Conservation (phyloP, 2,329 filamentous ascomycete genomes). For the Pleomassaria siparia region DNA sequence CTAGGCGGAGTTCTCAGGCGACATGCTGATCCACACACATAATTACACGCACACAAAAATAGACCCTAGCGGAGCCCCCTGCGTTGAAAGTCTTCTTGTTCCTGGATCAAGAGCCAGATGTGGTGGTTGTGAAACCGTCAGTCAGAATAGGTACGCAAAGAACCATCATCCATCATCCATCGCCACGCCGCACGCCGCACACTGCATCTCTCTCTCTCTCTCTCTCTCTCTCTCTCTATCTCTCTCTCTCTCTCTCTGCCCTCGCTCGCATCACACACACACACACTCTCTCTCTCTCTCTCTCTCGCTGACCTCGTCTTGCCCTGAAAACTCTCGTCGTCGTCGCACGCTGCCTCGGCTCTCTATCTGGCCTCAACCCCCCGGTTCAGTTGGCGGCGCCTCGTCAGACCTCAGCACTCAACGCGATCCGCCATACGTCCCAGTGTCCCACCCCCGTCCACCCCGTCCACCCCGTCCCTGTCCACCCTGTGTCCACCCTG, state of each 20-base stretch:
- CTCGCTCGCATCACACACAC: no score
- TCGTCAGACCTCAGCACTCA: constrained; percentile 8
- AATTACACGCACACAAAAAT: no score
- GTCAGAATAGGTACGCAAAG: background rate
- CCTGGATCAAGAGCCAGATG: background rate
- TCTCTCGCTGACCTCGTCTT: background rate
- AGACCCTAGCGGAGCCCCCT: background rate
- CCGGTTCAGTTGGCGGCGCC: constrained; percentile 13
- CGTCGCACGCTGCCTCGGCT: constrained; percentile 1
- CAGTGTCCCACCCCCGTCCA: no score
- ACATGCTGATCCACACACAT: background rate
- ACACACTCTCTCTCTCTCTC: background rate
- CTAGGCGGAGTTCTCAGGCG: background rate
- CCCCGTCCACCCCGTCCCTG: no score
- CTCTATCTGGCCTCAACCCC: constrained; percentile 5
- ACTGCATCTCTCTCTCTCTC: no score
- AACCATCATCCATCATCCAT: background rate
- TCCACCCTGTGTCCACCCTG: no score
- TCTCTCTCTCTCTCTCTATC: no score
- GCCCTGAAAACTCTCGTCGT: background rate
- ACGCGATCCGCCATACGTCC: constrained; percentile 5
- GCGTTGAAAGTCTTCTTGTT: no score
- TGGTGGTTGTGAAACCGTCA: background rate
- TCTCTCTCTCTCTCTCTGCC: no score
- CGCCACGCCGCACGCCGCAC: background rate